Evolutionary conservation across 192 early-diverging fungal genomes (phyloP).

Genomic region (Podila verticillata): DNA sequence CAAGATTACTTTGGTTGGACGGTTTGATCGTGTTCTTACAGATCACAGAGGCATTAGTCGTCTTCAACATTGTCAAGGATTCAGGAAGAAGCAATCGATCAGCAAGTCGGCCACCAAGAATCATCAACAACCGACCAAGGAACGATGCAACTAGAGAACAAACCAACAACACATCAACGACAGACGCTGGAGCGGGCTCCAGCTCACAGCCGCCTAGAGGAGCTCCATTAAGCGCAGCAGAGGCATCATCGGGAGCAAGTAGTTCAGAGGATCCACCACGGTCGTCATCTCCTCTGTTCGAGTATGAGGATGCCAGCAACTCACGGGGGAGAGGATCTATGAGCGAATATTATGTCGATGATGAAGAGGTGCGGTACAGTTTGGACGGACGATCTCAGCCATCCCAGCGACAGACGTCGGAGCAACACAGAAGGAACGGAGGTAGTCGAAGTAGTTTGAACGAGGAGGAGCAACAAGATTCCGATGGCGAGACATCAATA

Average conservation of each 20-base stretch:
- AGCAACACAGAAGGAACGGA: neutral
- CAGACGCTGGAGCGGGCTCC: neutral
- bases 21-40: constrained; percentile 12
- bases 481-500: constrained; percentile 11
- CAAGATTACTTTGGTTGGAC: constrained; percentile 30
- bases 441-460: neutral
- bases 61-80: constrained; percentile 20
- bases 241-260: neutral
- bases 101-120: neutral
- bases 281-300: constrained; percentile 10
- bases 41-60: constrained; percentile 24
- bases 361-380: constrained; percentile 28
- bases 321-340: neutral
- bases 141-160: no score
- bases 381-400: constrained; percentile 1
- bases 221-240: neutral
- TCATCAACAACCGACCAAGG: neutral
- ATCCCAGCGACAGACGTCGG: neutral
- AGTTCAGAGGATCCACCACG: neutral
- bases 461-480: constrained; percentile 1
- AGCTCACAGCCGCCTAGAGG: neutral
- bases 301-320: constrained; percentile 8
- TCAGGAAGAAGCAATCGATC: neutral
- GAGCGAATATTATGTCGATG: constrained; percentile 30
- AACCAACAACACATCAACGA: neutral